These are phyloP conservation scores for Boletus sensibilis DNA, from an alignment of 768 basidiomycete species.

Conservation along the genomic window DNA sequence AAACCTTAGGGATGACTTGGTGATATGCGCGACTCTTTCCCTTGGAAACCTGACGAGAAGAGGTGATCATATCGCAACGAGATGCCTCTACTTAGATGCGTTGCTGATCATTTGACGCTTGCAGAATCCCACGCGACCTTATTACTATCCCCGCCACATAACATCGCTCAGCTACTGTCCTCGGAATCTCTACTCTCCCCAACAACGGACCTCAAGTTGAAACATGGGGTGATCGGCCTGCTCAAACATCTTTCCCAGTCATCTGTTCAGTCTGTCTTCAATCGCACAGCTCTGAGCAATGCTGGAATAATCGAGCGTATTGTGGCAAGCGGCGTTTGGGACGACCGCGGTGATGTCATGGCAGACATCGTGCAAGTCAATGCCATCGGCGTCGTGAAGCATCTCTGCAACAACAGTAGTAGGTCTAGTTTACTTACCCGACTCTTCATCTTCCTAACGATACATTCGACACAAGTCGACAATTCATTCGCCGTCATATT, in stretches of 20 bases:
- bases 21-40: conserved; percentile 79
- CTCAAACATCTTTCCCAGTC: conserved; percentile 84
- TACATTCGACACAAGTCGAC: conserved; percentile 32
- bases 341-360: conserved; percentile 69
- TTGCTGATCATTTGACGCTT: conserved; percentile 9
- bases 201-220: conserved; percentile 71
- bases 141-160: conserved; percentile 63
- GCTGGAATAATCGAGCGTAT: conserved; percentile 65
- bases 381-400: conserved; percentile 86
- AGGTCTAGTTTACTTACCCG: conserved; percentile 23
- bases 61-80: conserved; percentile 45
- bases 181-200: conserved; percentile 55
- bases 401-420: conserved; percentile 80
- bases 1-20: conserved; percentile 64
- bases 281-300: conserved; percentile 58
- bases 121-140: conserved; percentile 59
- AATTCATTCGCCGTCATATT: conserved; percentile 54
- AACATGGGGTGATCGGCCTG: conserved; percentile 85
- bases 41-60: conserved; percentile 78
- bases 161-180: conserved; percentile 59
- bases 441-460: conserved; percentile 32
- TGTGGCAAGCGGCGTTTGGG: conserved; percentile 64
- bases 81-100: background rate
- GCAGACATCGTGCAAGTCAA: conserved; percentile 84
- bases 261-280: conserved; percentile 52